Evolutionary conservation across 495 filamentous ascomycete species (phyloP), one percentile per base, ranked within the genome.

Genomic region (Lasiosphaeria ovina): DNA sequence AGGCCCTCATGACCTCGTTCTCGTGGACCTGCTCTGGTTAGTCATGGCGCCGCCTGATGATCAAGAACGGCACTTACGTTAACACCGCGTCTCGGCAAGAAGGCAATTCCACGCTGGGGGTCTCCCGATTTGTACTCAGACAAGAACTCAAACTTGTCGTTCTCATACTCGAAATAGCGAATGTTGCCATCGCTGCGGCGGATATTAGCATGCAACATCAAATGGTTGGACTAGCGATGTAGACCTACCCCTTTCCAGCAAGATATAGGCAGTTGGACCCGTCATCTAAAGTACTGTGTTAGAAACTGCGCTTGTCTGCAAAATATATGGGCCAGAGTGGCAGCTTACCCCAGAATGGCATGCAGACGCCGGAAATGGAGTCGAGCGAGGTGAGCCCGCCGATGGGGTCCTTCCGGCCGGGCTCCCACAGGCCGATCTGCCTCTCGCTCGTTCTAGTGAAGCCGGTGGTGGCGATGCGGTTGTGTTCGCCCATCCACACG

Each of bases 401-500:
- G 66, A 97, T 86, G 16, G 94, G 94, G 62, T 93, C 88, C 35
- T 87, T 87, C 49, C 85, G 84, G 60, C 91, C 88, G 49, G 93
- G 85, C 80, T 98, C 94, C 94, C 94, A 98, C 40, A 98, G 82
- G 35, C 88, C 94, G 68, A 98, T 81, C 70, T 98, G 94, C 14
- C 94, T 87, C 77, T 98, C 95, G 70, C 93, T 97, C 93, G 97
- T 98, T 73, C 87, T 90, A 48, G 91, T 96, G 81, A 98, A 98
- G 60, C 94, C 94, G 10, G 94, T 98, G 4, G 94, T 98, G 53
- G 89, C 94, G 64, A 98, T 86, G 56, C 93, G 85, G 78, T 96
- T 91, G 69, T 91, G 90, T 72, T 98, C 94, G 63, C 95, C 94
- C 80, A 98, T 81, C 94, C 94, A 98, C 14, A 96, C 92, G 16